A percentile compares a stretch with the other conserved stretches of the same genome.
These are phyloP conservation scores for Rhytidhysteron rufulum DNA, from an alignment of 2,329 filamentous ascomycete genomes.

Conservation along the genomic window DNA sequence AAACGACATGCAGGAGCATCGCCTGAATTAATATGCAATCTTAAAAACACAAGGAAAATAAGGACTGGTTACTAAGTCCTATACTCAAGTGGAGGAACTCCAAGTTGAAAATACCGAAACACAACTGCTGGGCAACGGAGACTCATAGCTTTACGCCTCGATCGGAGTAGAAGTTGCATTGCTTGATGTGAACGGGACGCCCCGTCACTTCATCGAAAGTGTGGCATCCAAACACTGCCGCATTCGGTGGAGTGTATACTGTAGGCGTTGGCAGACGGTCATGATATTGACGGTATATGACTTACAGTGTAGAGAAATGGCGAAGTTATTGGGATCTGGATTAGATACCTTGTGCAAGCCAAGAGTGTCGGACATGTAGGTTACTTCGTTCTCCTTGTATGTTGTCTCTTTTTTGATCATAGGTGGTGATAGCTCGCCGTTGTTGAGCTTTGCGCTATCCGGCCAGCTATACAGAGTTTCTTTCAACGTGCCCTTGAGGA, in stretches of 20 bases:
- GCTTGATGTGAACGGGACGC: slow-evolving; percentile 19
- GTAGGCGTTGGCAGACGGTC: slow-evolving; percentile 4
- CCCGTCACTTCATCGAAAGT: slow-evolving; percentile 78
- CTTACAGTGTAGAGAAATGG: slow-evolving; percentile 76
- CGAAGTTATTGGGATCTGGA: slow-evolving; percentile 64
- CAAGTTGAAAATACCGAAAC: no score
- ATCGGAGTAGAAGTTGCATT: slow-evolving; percentile 31
- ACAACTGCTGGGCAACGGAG: no score
- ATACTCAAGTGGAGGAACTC: background rate
- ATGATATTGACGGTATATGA: slow-evolving; percentile 9
- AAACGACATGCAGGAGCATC: no score
- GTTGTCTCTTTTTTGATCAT: slow-evolving; percentile 62
- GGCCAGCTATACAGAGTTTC: slow-evolving; percentile 82
- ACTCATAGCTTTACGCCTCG: slow-evolving; percentile 19
- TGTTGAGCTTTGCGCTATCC: slow-evolving; percentile 40
- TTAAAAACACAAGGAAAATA: no score
- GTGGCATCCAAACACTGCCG: slow-evolving; percentile 75
- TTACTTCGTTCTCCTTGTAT: slow-evolving; percentile 69
- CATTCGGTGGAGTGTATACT: slow-evolving; percentile 86
- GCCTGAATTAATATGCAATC: no score
- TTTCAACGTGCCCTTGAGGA: slow-evolving; percentile 71
- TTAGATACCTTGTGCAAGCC: slow-evolving; percentile 83
- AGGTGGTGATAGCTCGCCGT: slow-evolving; percentile 52
- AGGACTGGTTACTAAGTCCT: background rate
- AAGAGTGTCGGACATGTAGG: slow-evolving; percentile 87